Evolutionary conservation across 306 rosid species (phyloP).

Genomic region (Dalbergia oliveri): DNA sequence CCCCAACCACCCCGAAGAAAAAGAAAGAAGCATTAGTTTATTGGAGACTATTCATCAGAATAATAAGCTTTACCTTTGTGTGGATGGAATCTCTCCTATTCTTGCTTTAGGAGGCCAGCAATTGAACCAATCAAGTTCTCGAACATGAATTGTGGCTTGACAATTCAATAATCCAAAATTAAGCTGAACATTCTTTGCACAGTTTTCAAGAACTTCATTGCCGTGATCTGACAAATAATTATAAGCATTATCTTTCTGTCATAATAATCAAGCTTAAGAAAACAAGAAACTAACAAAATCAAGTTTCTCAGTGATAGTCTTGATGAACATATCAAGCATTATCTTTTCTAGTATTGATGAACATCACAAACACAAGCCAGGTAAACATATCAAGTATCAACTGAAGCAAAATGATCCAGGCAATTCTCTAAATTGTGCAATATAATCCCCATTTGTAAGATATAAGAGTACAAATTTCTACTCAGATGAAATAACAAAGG

Average conservation of each 20-base stretch:
- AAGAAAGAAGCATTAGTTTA: slow-evolving; percentile 19
- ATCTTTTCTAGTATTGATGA: not conserved
- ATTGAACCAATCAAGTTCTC: slow-evolving; percentile 87
- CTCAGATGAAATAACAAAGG: slow-evolving; percentile 1
- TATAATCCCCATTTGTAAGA: slow-evolving; percentile 6
- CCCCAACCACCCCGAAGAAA: slow-evolving; percentile 29
- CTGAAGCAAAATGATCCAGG: not conserved
- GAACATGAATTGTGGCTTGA: slow-evolving; percentile 62
- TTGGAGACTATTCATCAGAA: slow-evolving; percentile 10
- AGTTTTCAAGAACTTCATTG: slow-evolving; percentile 79
- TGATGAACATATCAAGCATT: too few species aligned
- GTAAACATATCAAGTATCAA: slow-evolving; percentile 13
- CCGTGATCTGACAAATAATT: slow-evolving; percentile 75
- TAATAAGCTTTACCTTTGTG: slow-evolving; percentile 56
- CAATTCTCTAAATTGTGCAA: slow-evolving; percentile 23
- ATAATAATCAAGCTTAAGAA: slow-evolving; percentile 33
- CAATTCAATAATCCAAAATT: slow-evolving; percentile 62
- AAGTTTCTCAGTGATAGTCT: not conserved
- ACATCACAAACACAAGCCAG: slow-evolving; percentile 6
- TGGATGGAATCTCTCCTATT: slow-evolving; percentile 51
- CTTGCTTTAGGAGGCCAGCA: slow-evolving; percentile 78
- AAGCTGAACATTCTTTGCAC: slow-evolving; percentile 74
- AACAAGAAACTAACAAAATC: slow-evolving; percentile 15
- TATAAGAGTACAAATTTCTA: slow-evolving; percentile 18
- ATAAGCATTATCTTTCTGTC: slow-evolving; percentile 16